Evolutionary conservation across 2,329 filamentous ascomycete genomes (phyloP), one percentile per base, ranked within the genome.

Genomic region (Bipolaris oryzae): DNA sequence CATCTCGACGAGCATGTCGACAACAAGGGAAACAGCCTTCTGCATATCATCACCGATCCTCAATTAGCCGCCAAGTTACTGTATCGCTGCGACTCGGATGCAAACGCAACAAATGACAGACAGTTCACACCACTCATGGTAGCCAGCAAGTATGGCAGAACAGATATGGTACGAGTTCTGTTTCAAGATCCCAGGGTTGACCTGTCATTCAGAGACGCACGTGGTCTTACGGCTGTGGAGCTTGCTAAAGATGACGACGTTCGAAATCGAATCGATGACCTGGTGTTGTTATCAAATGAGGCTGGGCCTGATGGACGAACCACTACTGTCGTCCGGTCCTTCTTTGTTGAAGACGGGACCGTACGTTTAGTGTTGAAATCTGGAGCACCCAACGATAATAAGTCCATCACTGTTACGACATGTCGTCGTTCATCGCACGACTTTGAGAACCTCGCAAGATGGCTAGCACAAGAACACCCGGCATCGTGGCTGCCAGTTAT

Each of bases 241-340:
- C 83, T 99, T 44, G 95, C 96, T 47, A 99, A 99, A 74, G 96
- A 99, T 69, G 95, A 99, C 72, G 95, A 99, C 66, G 91, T 99
- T 23, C 87, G 95, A 37, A 99, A 98, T 77, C 89, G 91, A 67
- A 97, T 99, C 61, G 95, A 99, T 72, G 95, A 99, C 74, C 81
- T 99, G 61, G 89, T 93, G 1, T 79, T 99, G 9, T 89, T 99
- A 62, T 90, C 90, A 4, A 76, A 72, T 37, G 70, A 76, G 1
- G 82, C 90, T 5, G 88, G 86, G 10, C 81, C 84, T 9, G 92
- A 96, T 64, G 89, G 89, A 3, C 87, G 94, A 21, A 93, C 93
- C 20, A 98, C 95, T 0, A 92, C 92, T 1, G 93, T 98, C 1
- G 95, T 99, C 0, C 86, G 95, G 55, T 95, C 93, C 0, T 97